Conservation (phyloP, 176 grass and related monocot species). For the Elaeis guineensis region DNA sequence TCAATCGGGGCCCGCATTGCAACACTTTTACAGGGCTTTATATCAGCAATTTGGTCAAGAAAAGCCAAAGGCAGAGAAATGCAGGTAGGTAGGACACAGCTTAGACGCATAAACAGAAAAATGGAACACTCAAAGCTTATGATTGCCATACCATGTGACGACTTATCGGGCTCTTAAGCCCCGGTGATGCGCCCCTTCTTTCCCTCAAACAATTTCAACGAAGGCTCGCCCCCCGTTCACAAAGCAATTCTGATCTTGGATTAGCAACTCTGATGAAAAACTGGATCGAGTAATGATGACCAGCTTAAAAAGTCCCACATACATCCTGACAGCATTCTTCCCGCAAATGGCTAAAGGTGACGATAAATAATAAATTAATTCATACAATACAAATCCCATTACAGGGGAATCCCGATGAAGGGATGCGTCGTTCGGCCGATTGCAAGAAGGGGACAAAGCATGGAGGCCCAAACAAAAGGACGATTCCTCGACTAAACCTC, state of each 20-base stretch:
- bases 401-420: constrained; percentile 31
- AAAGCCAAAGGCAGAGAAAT: neutral
- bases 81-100: neutral
- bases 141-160: constrained; percentile 40
- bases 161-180: neutral
- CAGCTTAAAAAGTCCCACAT: constrained; percentile 46
- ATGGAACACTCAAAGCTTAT: constrained; percentile 8
- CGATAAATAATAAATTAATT: no score
- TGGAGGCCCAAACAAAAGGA: constrained; percentile 15
- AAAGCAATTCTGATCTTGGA: constrained; percentile 34
- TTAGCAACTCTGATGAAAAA: constrained; percentile 25
- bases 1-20: neutral
- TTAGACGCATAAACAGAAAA: neutral
- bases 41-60: constrained; percentile 5
- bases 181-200: neutral
- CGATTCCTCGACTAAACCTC: constrained; percentile 16
- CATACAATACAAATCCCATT: no score
- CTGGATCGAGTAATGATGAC: constrained; percentile 47
- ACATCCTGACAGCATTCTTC: constrained; percentile 9
- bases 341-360: no score
- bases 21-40: constrained; percentile 1
- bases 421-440: constrained; percentile 15
- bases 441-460: constrained; percentile 21
- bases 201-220: neutral
- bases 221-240: neutral